Evolutionary conservation across 2,329 filamentous ascomycete genomes (phyloP).

Genomic region (Aspergillus sp.): DNA sequence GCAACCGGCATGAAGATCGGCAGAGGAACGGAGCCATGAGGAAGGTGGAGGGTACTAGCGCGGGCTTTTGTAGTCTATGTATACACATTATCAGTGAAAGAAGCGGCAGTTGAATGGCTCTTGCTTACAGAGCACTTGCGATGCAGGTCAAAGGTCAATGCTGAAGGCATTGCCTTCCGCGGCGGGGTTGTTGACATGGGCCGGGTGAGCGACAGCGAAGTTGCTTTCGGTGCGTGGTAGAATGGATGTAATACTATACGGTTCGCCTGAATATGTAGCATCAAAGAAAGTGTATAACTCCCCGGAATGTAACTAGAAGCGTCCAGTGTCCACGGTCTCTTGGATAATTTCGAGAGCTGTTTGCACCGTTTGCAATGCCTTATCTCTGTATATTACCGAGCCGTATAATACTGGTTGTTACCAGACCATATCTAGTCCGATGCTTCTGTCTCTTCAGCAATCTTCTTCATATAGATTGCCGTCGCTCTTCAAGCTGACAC

Average conservation of each 20-base stretch:
- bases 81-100: not conserved
- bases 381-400: not conserved
- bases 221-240: not conserved
- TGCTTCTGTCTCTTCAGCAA: not conserved
- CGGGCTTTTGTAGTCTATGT: constrained; percentile 86
- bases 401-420: not conserved
- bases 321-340: not conserved
- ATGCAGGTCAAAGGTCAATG: constrained; percentile 75
- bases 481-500: not conserved
- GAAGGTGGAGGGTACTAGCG: constrained; percentile 81
- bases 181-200: constrained; percentile 31
- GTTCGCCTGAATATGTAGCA: constrained; percentile 7
- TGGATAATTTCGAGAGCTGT: not conserved
- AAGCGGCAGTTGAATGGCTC: not conserved
- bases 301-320: not conserved
- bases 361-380: constrained; percentile 3
- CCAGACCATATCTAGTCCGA: not conserved
- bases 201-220: not conserved
- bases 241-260: not conserved
- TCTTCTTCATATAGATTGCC: not conserved
- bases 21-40: constrained; percentile 85
- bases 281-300: constrained; percentile 9
- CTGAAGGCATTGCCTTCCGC: constrained; percentile 50
- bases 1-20: constrained; percentile 99
- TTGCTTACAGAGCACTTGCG: constrained; percentile 74